Evolutionary conservation across 1,139 yeast species (phyloP).

Genomic region (Candida tropicalis): DNA sequence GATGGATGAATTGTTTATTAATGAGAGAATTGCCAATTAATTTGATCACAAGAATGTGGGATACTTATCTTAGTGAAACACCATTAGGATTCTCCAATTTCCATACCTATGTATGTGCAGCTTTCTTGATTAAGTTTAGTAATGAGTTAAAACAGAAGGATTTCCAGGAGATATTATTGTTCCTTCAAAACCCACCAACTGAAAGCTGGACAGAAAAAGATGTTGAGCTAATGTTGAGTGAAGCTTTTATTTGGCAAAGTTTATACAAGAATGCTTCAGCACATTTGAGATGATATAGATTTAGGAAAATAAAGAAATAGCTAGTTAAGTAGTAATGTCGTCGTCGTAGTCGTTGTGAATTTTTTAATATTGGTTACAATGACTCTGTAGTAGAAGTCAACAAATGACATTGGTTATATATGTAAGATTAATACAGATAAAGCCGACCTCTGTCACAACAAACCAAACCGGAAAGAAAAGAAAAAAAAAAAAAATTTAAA

Average conservation of each 20-base stretch:
- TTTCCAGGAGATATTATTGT: constrained; percentile 90
- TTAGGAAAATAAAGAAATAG: no score
- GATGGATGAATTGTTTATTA: constrained; percentile 98
- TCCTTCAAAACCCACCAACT: constrained; percentile 88
- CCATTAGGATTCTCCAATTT: constrained; percentile 88
- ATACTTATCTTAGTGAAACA: constrained; percentile 88
- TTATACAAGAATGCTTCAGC: constrained; percentile 87
- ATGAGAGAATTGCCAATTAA: constrained; percentile 89
- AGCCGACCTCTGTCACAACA: no score
- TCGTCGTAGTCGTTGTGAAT: no score
- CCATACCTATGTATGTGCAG: constrained; percentile 98
- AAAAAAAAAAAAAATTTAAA: background rate
- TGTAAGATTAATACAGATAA: no score
- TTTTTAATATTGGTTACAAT: no score
- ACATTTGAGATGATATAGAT: constrained; percentile 50
- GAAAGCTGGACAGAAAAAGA: constrained; percentile 84
- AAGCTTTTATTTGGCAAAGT: constrained; percentile 96
- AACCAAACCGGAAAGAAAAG: background rate
- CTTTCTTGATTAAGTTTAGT: constrained; percentile 87
- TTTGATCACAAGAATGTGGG: constrained; percentile 95
- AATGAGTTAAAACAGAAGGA: constrained; percentile 80
- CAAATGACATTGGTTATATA: no score
- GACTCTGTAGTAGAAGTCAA: no score
- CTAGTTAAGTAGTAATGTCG: no score
- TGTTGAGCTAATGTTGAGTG: constrained; percentile 87